Base-by-base conservation (phyloP, 2,329 filamentous ascomycete genomes). In the Apiospora marii region DNA sequence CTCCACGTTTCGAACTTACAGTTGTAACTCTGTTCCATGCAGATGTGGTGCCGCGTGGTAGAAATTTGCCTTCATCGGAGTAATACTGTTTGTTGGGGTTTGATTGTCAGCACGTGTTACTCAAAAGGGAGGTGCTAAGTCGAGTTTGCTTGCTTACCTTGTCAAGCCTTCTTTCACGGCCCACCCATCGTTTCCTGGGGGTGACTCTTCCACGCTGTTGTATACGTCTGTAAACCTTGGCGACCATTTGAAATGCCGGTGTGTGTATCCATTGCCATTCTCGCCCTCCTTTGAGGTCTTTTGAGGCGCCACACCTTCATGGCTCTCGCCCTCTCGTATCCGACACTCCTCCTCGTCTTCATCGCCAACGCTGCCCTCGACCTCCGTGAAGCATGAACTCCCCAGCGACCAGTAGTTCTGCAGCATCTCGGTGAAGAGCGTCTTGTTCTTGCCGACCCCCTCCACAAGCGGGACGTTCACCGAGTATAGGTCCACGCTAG, bases 201-300 rank as follows among this genome's bases (percentile, higher is more conserved):
- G 86, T 51, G 92, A 91, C 75, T 92, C 89, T 77, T 95, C 91
- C n/a, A 98, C 95, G 76, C 93, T 95, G 80, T 93, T 90, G 82
- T 94, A 94, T 2, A 98, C 94, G 82, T 97, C 95, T 46, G 90
- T 87, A 82, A 98, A 96, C 75, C 90, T 90, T 2, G 96, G 96
- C 68, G 93, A 91, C 96, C 96, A 98, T 83, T 96, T 97, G 87
- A 98, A 98, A 83, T 97, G 93, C 81, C 93, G 94, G 82, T 97
- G 94, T 72, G 86, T 88, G 80, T 94, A 92, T 67, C 79, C 76
- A 16, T 12, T 44, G 67, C 83, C 83, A 69, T 85, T 84, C 27
- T 69, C 73, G 37, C 67, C 74, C 73, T 70, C 75, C 67, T 73
- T 76, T 37, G 70, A 75, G 69, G 72, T 77, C 78, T 34, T 53